Conservation (phyloP, 179 eudicot species). For the Corrigiola litoralis region DNA sequence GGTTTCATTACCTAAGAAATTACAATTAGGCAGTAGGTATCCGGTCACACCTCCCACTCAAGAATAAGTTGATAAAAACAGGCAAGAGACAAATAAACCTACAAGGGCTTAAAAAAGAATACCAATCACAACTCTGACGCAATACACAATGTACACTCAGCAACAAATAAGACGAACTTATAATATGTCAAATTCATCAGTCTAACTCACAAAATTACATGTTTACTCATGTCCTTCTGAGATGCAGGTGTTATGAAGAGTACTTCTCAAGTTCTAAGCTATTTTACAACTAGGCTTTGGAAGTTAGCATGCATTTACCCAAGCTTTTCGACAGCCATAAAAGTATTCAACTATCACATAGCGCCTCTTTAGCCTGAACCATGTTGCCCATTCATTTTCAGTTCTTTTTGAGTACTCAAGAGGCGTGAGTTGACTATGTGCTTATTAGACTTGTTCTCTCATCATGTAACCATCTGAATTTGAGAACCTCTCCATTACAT, state of each 20-base stretch:
- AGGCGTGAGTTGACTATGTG: not conserved
- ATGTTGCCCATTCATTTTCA: not conserved
- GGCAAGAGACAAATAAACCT: too few species aligned
- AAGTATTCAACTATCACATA: not conserved
- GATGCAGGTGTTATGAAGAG: not conserved
- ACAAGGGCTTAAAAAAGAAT: too few species aligned
- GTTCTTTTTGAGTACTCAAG: too few species aligned
- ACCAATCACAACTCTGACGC: not conserved
- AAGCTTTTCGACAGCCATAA: not conserved
- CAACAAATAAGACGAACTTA: not conserved
- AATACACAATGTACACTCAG: not conserved
- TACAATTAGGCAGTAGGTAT: too few species aligned
- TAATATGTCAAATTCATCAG: not conserved
- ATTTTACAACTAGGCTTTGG: not conserved
- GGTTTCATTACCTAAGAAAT: too few species aligned
- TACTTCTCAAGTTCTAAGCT: not conserved
- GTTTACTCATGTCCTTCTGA: not conserved
- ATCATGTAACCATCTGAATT: not conserved
- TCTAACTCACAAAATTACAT: not conserved
- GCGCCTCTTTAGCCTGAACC: too few species aligned
- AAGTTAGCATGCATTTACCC: not conserved
- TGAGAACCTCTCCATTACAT: not conserved
- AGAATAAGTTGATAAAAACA: too few species aligned
- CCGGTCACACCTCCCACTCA: too few species aligned
- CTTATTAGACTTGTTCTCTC: not conserved